Evolutionary conservation across 2,329 filamentous ascomycete genomes (phyloP).

Genomic region (Metarhizium album): DNA sequence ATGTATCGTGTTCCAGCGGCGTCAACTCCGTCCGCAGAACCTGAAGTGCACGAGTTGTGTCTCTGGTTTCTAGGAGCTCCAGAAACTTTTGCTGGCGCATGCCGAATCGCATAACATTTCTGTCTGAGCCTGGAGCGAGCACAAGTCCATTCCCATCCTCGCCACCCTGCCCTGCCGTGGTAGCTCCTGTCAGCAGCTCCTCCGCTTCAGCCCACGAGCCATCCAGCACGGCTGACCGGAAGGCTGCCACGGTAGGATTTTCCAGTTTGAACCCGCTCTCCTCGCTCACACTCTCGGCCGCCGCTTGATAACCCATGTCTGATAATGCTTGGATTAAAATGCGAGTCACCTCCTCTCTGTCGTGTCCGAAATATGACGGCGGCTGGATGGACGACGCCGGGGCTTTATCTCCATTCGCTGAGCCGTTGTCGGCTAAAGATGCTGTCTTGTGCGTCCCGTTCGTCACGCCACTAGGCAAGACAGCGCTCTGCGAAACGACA

Average conservation of each 20-base stretch:
- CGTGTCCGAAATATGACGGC: constrained; percentile 64
- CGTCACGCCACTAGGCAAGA: constrained; percentile 18
- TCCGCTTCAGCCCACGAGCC: constrained; percentile 86
- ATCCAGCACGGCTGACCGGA: constrained; percentile 66
- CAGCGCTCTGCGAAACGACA: constrained; percentile 13
- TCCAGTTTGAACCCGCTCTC: constrained; percentile 87
- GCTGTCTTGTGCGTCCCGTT: constrained; percentile 39
- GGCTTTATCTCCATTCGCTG: constrained; percentile 25
- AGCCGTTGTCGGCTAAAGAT: constrained; percentile 41
- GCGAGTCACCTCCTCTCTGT: constrained; percentile 84
- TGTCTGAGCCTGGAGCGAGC: constrained; percentile 64
- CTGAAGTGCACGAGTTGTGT: constrained; percentile 62
- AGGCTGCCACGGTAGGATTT: constrained; percentile 74
- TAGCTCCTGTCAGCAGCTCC: constrained; percentile 55
- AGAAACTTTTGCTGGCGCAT: constrained; percentile 91
- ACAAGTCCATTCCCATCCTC: constrained; percentile 51
- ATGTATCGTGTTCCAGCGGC: constrained; percentile 68
- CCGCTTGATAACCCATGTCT: constrained; percentile 75
- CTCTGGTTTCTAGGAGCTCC: constrained; percentile 69
- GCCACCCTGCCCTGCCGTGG: constrained; percentile 13
- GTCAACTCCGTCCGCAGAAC: constrained; percentile 85
- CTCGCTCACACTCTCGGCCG: constrained; percentile 62
- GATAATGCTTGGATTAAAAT: constrained; percentile 84
- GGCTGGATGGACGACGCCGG: constrained; percentile 9
- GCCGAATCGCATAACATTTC: constrained; percentile 73